Conservation (phyloP, 176 grass and related monocot species). For the Aegilops sharonensis region DNA sequence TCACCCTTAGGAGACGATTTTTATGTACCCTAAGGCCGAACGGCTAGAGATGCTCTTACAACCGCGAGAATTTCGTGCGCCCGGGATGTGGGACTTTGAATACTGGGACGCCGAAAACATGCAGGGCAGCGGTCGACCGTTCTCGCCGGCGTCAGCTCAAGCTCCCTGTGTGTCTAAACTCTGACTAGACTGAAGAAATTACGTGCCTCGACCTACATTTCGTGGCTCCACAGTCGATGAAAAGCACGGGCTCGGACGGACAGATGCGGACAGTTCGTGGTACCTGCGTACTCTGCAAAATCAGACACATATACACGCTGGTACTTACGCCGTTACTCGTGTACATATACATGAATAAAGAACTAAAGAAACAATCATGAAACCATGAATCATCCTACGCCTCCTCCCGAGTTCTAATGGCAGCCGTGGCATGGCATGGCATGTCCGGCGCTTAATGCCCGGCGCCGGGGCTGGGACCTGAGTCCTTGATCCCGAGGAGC, state of each 20-base stretch:
- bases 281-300: not conserved
- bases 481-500: constrained; percentile 46
- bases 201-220: not conserved
- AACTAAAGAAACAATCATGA: not conserved
- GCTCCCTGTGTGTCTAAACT: not conserved
- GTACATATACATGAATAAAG: no score
- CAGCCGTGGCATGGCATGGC: not conserved
- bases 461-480: constrained; percentile 46
- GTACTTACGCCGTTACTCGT: no score
- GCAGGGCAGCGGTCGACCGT: not conserved
- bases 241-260: not conserved
- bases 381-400: not conserved
- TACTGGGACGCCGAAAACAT: not conserved
- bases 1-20: no score
- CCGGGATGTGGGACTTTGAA: not conserved
- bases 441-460: constrained; percentile 36
- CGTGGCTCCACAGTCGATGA: not conserved
- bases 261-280: not conserved
- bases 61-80: not conserved
- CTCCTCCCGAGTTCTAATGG: not conserved
- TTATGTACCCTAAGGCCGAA: no score
- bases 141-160: not conserved
- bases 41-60: not conserved
- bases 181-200: not conserved
- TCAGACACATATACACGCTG: no score